Evolutionary conservation across 2,329 filamentous ascomycete species (phyloP), one percentile per base, ranked within the genome.

Genomic region (Fusarium sulawesiense): DNA sequence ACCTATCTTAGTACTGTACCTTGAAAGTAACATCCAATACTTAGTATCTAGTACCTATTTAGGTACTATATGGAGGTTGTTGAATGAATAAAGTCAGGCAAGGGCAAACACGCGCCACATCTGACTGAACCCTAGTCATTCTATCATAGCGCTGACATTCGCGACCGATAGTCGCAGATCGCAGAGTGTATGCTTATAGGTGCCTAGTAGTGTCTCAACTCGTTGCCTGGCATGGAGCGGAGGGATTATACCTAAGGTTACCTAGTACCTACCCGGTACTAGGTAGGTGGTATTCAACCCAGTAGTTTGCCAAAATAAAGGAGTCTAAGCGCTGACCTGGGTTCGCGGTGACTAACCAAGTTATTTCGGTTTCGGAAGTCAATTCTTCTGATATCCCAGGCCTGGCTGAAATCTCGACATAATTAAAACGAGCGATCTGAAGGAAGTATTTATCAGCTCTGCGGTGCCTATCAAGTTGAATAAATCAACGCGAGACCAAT

Each of bases 31-130:
- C 12, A 30, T 30, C 29, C 12, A 30, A 30, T 30, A 45, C 40
- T 27, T 27, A 25, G 9, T 25, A 25, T 25, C 25, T 25, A 25
- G 25, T 41, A 20, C 40, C 56, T 46, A 29, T 12, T 13, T 29
- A 30, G 29, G 29, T 37, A n/a, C 18, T 37, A 18, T n/a, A n/a
- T 37, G 16, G 34, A 37, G 34, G 18, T 11, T 11, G 18, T 37
- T 37, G 34, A 37, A 37, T n/a, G 34, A n/a, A 37, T n/a, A 18
- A 6, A 37, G 34, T 37, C 10, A 25, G 23, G 23, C 23, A 37
- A 37, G 18, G 34, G 34, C 62, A 68, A 46, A 50, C 64, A 72
- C 61, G 60, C 68, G 47, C 60, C 67, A 70, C 56, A 44, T 30
- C 56, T 37, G 34, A 37, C 18, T 12, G 18, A 45, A 50, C 53